phyloP scores from a whole-genome alignment of 2,329 filamentous ascomycete genomes.

The Fusarium tjaetaba region DNA sequence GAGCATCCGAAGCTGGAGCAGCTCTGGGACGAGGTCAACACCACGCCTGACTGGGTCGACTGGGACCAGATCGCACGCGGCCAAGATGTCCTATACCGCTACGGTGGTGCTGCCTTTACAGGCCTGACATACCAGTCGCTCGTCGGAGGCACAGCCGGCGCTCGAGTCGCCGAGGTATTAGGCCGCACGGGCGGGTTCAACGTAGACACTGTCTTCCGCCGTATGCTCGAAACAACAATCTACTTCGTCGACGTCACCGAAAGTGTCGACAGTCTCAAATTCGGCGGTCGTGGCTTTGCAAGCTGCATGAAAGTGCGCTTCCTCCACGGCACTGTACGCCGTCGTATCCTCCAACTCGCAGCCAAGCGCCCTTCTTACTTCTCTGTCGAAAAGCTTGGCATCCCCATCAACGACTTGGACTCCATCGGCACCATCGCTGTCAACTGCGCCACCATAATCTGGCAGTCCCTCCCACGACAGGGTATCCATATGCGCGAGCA shows the following conservation, averaged over 20 bases:
- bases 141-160: neutral
- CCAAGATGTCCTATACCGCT: neutral
- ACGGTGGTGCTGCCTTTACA: fast-evolving
- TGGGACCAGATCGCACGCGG: neutral
- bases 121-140: neutral
- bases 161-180: neutral
- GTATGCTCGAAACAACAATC: neutral
- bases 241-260: neutral
- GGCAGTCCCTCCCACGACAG: neutral
- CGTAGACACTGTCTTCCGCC: neutral
- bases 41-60: neutral
- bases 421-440: neutral
- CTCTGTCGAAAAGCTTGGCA: neutral
- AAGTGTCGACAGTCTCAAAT: neutral
- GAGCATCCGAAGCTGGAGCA: neutral
- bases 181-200: neutral
- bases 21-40: neutral
- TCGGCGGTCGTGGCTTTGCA: neutral
- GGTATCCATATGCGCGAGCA: neutral
- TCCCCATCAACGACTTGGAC: neutral
- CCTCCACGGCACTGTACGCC: neutral
- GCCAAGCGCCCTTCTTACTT: neutral
- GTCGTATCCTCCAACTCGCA: neutral
- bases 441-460: neutral
- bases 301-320: neutral